Evolutionary conservation across 202 grass and related monocot genomes (phyloP).

Genomic region (Setaria viridis): DNA sequence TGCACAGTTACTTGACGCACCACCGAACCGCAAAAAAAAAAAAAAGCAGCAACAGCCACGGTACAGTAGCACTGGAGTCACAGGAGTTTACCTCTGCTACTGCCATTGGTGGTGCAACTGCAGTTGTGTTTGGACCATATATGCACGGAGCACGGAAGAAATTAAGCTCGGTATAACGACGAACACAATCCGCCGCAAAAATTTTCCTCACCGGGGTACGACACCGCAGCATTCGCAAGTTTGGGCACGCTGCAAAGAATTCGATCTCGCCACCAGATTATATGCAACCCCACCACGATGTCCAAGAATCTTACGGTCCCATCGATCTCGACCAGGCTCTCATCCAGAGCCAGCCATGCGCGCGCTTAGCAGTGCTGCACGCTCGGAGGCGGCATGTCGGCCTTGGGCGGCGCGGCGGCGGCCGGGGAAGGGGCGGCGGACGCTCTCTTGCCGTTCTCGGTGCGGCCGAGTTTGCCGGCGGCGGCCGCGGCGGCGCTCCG

Average conservation of each 20-base stretch:
- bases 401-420: neutral
- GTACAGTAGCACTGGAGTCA: neutral
- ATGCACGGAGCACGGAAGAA: neutral
- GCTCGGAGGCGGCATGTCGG: constrained; percentile 17
- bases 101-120: neutral
- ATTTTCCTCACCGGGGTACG: neutral
- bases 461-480: constrained; percentile 54
- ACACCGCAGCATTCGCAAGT: neutral
- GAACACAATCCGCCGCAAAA: constrained; percentile 6
- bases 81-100: neutral
- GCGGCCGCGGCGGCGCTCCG: constrained; percentile 38
- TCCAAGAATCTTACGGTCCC: constrained; percentile 29
- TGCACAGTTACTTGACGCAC: neutral
- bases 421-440: neutral
- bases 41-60: constrained; percentile 6
- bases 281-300: constrained; percentile 38
- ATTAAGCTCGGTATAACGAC: neutral
- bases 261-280: constrained; percentile 19
- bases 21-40: neutral
- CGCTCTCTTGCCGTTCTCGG: constrained; percentile 45
- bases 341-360: too few relatives aligned
- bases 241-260: constrained; percentile 22
- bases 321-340: neutral
- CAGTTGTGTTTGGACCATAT: neutral
- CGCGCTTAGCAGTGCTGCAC: constrained; percentile 1